A percentile compares a stretch with the other conserved stretches of the same genome.
Evolutionary conservation across 2,329 filamentous ascomycete species (phyloP).

Genomic region (Pseudopyrenochaeta lycopersici): DNA sequence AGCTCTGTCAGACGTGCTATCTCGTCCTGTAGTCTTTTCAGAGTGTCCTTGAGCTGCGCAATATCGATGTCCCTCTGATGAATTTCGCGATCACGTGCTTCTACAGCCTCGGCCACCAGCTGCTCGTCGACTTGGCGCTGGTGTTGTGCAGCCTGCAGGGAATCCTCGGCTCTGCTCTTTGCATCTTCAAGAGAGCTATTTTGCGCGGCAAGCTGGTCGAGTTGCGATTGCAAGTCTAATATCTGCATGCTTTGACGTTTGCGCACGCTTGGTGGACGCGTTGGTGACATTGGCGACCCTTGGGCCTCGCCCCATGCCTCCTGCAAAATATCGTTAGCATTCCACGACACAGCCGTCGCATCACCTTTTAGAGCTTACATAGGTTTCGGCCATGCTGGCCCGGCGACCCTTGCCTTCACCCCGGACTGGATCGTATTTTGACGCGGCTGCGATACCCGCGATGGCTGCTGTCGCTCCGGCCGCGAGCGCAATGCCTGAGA

Average conservation of each 20-base stretch:
- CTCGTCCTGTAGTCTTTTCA: constrained; percentile 84
- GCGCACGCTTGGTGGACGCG: constrained; percentile 92
- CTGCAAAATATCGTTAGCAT: constrained; percentile 60
- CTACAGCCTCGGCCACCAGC: constrained; percentile 60
- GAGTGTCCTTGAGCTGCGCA: constrained; percentile 77
- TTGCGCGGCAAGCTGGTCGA: constrained; percentile 86
- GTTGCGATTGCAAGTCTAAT: constrained; percentile 81
- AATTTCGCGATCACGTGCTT: constrained; percentile 74
- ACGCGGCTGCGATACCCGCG: constrained; percentile 60
- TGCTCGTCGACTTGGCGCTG: constrained; percentile 63
- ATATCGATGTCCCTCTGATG: constrained; percentile 89
- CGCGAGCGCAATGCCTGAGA: constrained; percentile 42
- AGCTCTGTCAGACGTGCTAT: constrained; percentile 81
- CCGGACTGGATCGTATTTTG: constrained; percentile 76
- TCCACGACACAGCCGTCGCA: constrained; percentile 11
- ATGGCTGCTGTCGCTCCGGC: constrained; percentile 49
- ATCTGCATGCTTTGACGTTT: constrained; percentile 98
- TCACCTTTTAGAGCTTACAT: constrained; percentile 70
- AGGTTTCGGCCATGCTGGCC: constrained; percentile 86
- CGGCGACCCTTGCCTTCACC: constrained; percentile 89
- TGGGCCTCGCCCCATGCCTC: constrained; percentile 94
- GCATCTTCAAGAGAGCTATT: constrained; percentile 82
- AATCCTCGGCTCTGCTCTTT: constrained; percentile 73
- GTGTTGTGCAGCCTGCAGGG: constrained; percentile 64
- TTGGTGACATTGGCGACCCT: constrained; percentile 89